Base-by-base conservation (phyloP, 2,329 filamentous ascomycete genomes). In the Penicillium sp. region DNA sequence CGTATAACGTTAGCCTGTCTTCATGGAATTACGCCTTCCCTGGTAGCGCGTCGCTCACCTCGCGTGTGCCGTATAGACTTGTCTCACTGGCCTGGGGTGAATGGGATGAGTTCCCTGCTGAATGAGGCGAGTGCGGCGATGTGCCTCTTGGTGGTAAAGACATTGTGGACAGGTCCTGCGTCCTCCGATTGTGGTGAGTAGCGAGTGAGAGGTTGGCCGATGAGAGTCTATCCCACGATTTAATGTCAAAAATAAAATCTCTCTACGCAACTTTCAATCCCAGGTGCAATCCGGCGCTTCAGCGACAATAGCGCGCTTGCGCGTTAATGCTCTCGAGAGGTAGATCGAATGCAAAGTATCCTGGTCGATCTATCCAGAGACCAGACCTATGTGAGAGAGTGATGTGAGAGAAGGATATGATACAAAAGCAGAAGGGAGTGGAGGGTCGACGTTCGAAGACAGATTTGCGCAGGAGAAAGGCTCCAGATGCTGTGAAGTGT, bases 111-210 rank as follows among this genome's bases (percentile, higher is more conserved):
- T 47, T 46, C 10, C 51, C 49, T n/a, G 50, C 49, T n/a, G 50
- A 53, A 33, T 52, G 51, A 35, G 55, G 55, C 14, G 58, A 59
- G 46, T 50, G 56, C 41, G 57, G 57, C 42, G 57, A 60, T 8
- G 55, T 58, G 22, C 38, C 53, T 54, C 52, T 49, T 28, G 36
- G 53, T 28, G 50, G 49, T 42, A 49, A 40, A 45, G 47, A 52
- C 58, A 61, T 61, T 27, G 19, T 58, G 55, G 19, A 49, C 48
- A 40, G 41, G 48, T 58, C 49, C 46, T 45, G 16, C 19, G 13
- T 30, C 19, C 33, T 22, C 33, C 9, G 2, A 25, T 1, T 45
- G 18, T 31, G 27, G 27, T 30, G n/a, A 14, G 14, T 16, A 33
- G n/a, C 4, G 3, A 35, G 18, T 37, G 8, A 10, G 38, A 13